Evolutionary conservation across 495 filamentous ascomycete genomes (phyloP).

Genomic region (Aspergillus incahuasiensis): DNA sequence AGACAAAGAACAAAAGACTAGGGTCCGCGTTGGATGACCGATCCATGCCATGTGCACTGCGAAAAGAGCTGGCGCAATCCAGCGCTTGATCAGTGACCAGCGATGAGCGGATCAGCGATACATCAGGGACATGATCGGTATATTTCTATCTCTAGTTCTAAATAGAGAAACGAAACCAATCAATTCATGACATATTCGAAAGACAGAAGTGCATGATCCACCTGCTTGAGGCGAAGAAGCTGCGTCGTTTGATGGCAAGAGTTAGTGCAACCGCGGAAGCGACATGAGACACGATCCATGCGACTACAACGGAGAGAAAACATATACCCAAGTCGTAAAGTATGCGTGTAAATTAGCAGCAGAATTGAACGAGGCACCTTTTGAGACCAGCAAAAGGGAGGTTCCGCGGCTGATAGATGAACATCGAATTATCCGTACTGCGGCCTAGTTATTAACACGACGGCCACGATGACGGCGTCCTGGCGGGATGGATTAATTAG

Average conservation of each 20-base stretch:
- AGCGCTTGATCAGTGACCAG: too few relatives aligned
- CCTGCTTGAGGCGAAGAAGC: not conserved
- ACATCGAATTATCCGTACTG: too few relatives aligned
- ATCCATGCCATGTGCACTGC: too few relatives aligned
- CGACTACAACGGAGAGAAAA: not conserved
- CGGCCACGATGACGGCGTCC: not conserved
- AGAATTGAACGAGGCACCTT: not conserved
- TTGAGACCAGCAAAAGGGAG: not conserved
- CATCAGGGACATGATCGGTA: not conserved
- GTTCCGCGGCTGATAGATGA: too few relatives aligned
- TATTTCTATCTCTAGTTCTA: not conserved
- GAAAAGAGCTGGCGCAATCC: not conserved
- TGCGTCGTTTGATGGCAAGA: not conserved
- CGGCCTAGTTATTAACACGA: not conserved
- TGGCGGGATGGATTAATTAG: constrained; percentile 7
- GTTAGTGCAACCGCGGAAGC: not conserved
- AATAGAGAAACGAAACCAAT: not conserved
- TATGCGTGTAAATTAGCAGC: not conserved
- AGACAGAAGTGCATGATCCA: not conserved
- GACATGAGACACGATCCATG: not conserved
- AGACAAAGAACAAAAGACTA: not conserved
- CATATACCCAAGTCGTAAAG: not conserved
- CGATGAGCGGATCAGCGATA: too few relatives aligned
- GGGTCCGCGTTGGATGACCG: too few relatives aligned
- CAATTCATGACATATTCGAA: not conserved